phyloP scores from a whole-genome alignment of 305 asterid genomes.

The Nicotiana rustica region DNA sequence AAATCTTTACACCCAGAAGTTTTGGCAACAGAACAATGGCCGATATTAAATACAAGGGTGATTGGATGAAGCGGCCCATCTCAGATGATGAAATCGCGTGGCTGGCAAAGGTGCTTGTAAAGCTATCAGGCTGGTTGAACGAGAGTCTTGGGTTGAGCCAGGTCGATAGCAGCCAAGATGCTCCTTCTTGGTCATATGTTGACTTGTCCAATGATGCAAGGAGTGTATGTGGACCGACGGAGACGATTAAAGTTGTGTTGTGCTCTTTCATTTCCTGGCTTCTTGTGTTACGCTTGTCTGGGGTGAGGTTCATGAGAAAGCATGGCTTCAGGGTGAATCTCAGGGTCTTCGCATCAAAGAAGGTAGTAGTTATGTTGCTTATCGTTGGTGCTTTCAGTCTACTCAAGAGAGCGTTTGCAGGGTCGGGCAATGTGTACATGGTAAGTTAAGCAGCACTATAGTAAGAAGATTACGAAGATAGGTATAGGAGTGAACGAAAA shows the following conservation, averaged over 20 bases:
- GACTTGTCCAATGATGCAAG: slow-evolving; percentile 54
- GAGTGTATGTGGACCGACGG: slow-evolving; percentile 58
- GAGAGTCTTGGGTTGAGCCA: slow-evolving; percentile 71
- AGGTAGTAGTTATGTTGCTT: slow-evolving; percentile 56
- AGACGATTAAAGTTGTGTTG: slow-evolving; percentile 56
- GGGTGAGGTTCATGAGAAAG: slow-evolving; percentile 60
- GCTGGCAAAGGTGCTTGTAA: slow-evolving; percentile 74
- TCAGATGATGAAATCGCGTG: slow-evolving; percentile 84
- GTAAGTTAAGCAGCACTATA: not conserved
- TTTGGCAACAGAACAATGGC: slow-evolving; percentile 50
- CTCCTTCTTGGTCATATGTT: slow-evolving; percentile 56
- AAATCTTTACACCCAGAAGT: slow-evolving; percentile 77
- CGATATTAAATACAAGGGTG: slow-evolving; percentile 73
- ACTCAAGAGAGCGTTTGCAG: slow-evolving; percentile 57
- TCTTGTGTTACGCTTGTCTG: slow-evolving; percentile 50
- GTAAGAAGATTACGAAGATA: not conserved
- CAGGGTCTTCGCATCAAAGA: slow-evolving; percentile 79
- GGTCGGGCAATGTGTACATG: slow-evolving; percentile 37
- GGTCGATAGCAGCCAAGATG: slow-evolving; percentile 41
- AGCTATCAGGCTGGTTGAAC: slow-evolving; percentile 67
- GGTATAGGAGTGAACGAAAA: not conserved
- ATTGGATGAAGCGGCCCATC: slow-evolving; percentile 77
- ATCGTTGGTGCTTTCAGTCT: slow-evolving; percentile 46
- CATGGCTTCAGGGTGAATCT: slow-evolving; percentile 75
- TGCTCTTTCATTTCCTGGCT: slow-evolving; percentile 56